Evolutionary conservation across 306 rosid species (phyloP), one percentile per base, ranked within the genome.

Genomic region (Fagus crenata): DNA sequence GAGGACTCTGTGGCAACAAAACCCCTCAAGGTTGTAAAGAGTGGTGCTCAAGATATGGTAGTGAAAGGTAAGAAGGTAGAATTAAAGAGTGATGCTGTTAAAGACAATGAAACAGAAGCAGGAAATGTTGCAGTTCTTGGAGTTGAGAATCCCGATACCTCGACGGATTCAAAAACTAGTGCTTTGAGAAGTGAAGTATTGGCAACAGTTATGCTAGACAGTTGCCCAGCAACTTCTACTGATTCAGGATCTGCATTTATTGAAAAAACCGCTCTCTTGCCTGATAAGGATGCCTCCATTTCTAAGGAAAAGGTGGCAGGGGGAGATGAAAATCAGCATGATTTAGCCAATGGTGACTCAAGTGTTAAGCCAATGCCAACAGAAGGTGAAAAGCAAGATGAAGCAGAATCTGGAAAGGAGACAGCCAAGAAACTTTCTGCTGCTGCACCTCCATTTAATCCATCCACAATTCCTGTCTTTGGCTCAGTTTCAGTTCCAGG

Each of bases 391-490:
- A 92, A 89, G 74, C 89, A 85, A 78, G 93, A 89, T 49, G 97
- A 87, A 71, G 83, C 63, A 35, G 97, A 92, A 82, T 59, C 87
- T 53, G 93, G 86, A 76, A 95, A 89, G 88, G 99, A 95, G 83
- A 74, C 88, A 35, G 87, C 91, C 79, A 95, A 91, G 87, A 92
- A 95, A 86, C 99, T 95, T 73, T 95, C 99, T 76, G 99, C 99
- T 11, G 89, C 97, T 39, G 99, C 99, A 70, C 97, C 97, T 68
- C 99, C 97, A 35, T 95, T 89, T 83, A 95, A 89, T 85, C 99
- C 99, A 39, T 88, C 96, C 31, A 81, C 86, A 72, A 73, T 90
- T 84, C 97, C 99, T 37, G 88, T 87, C 56, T 90, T 90, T 71
- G 98, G 98, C 64, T 80, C 98, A 6, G 88, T 90, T 83, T 81